Conservation (phyloP, 148 eudicot species). For the Rhododendron williamsianum region DNA sequence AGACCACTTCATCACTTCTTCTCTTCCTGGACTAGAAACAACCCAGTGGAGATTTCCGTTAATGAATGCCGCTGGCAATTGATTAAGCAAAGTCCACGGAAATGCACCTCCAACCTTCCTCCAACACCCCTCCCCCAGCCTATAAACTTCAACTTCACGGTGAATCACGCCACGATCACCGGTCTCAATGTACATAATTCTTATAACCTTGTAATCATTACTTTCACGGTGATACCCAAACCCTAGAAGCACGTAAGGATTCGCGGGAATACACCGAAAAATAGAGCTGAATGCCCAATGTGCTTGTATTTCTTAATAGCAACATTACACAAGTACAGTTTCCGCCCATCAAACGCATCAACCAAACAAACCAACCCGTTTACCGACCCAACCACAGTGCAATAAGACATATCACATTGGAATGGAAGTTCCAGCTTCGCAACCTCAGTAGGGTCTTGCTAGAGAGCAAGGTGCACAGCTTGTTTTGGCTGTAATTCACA, state of each 20-base stretch:
- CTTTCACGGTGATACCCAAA: background rate
- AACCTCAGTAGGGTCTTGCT: background rate
- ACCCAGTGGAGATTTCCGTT: background rate
- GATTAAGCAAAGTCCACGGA: background rate
- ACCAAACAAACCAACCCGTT: background rate
- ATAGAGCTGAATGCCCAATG: background rate
- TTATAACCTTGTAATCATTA: constrained; percentile 18
- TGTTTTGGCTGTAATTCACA: background rate
- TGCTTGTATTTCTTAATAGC: constrained; percentile 1
- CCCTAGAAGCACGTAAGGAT: background rate
- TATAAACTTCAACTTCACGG: constrained; percentile 18
- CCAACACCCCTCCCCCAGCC: constrained; percentile 11
- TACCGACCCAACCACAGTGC: background rate
- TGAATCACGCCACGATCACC: background rate
- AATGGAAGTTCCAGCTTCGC: background rate
- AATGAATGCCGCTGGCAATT: background rate
- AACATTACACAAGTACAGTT: constrained; percentile 10
- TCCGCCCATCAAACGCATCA: background rate
- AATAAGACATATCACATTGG: background rate
- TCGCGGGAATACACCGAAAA: background rate
- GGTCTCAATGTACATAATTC: background rate
- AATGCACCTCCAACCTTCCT: background rate
- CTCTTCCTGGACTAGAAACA: background rate
- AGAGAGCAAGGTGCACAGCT: background rate
- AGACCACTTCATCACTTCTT: background rate